phyloP scores from a whole-genome alignment of 306 rosid species.

The Hippophae gyantsensis region DNA sequence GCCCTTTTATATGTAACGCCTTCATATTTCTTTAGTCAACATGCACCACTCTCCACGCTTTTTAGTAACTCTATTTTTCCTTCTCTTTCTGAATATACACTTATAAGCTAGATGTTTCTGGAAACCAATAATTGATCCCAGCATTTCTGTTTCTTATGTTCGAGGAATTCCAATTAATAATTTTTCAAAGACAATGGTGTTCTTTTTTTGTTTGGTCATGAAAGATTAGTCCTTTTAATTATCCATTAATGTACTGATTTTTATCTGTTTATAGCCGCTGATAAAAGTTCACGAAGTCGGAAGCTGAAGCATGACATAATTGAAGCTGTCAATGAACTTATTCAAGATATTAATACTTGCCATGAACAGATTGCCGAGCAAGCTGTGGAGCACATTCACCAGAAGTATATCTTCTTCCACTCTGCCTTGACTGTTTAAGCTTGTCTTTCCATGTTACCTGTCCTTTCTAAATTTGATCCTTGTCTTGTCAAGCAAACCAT shows the following conservation, averaged over 20 bases:
- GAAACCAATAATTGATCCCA: too few relatives aligned
- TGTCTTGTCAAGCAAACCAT: background rate
- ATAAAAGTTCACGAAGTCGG: conserved; percentile 68
- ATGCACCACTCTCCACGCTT: too few relatives aligned
- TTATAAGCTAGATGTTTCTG: too few relatives aligned
- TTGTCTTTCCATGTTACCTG: conserved; percentile 6
- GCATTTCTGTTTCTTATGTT: too few relatives aligned
- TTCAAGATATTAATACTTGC: conserved; percentile 80
- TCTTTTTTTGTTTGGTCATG: background rate
- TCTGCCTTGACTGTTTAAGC: conserved; percentile 11
- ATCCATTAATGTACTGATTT: background rate
- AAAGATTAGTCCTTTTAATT: background rate
- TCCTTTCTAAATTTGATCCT: background rate
- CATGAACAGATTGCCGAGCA: conserved; percentile 95
- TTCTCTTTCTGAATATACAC: too few relatives aligned
- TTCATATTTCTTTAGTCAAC: too few relatives aligned
- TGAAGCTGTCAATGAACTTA: conserved; percentile 95
- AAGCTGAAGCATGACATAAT: conserved; percentile 95
- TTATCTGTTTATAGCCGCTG: conserved; percentile 55
- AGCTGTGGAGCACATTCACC: conserved; percentile 99
- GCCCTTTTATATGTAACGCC: too few relatives aligned
- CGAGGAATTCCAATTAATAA: background rate
- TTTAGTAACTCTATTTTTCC: too few relatives aligned
- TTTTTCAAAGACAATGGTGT: background rate
- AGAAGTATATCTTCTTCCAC: conserved; percentile 44